Conservation (phyloP, 169 alveolate species). For the Eimeria sp. region DNA sequence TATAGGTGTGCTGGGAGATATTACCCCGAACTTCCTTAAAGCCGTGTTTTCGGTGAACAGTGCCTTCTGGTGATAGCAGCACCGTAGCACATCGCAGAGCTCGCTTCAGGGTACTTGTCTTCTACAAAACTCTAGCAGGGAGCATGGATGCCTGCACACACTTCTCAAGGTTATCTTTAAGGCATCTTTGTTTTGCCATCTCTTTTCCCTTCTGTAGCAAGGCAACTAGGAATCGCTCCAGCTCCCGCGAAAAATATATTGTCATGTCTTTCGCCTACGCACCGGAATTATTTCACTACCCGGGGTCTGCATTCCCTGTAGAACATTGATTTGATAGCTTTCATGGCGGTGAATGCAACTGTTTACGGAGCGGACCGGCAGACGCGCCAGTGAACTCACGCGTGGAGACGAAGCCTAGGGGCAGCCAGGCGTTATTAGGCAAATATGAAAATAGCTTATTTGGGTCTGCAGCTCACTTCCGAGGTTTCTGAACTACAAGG, state of each 20-base stretch:
- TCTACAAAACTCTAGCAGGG: not conserved
- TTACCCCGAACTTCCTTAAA: not conserved
- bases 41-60: not conserved
- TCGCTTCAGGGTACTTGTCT: not conserved
- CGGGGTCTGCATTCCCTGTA: not conserved
- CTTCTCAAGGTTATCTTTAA: not conserved
- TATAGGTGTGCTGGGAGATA: not conserved
- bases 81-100: not conserved
- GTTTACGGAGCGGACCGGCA: not conserved
- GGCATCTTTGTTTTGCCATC: not conserved
- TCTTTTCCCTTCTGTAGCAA: not conserved
- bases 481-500: not conserved
- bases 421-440: not conserved
- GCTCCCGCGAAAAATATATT: not conserved
- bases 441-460: not conserved
- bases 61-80: not conserved
- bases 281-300: too few species aligned
- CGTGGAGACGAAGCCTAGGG: not conserved
- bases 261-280: not conserved
- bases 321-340: not conserved
- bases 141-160: not conserved
- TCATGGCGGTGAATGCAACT: not conserved
- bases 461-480: not conserved
- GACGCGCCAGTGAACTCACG: not conserved
- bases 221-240: not conserved